These are phyloP conservation scores for Lipomyces yamanashiensis DNA, from an alignment of 805 yeast genomes.

Conservation along the genomic window DNA sequence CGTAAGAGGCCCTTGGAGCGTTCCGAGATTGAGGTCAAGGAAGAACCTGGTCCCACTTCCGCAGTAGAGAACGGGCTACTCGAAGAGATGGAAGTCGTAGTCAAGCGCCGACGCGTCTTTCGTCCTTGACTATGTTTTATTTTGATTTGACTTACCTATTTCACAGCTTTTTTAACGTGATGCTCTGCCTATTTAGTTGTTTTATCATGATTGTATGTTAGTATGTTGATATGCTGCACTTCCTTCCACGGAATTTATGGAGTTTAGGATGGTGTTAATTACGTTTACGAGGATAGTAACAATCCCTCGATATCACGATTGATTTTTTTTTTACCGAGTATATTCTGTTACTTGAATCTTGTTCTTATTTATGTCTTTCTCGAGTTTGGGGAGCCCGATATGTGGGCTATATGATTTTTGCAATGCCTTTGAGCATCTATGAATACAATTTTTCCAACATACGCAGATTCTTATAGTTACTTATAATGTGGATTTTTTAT, in stretches of 20 bases:
- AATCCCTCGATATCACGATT: no score
- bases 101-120: constrained; percentile 19
- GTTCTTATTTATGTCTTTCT: no score
- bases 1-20: background rate
- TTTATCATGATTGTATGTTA: background rate
- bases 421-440: no score
- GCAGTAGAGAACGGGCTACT: constrained; percentile 1
- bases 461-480: no score
- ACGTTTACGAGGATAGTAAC: background rate
- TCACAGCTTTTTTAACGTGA: background rate
- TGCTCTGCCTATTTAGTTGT: background rate
- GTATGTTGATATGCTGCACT: background rate
- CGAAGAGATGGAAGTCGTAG: constrained; percentile 24
- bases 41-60: no score
- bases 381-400: no score
- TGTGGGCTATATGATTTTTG: no score
- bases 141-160: background rate
- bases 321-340: background rate
- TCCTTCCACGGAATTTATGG: background rate
- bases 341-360: no score
- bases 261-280: background rate
- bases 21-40: background rate
- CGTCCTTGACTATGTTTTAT: background rate
- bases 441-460: no score
- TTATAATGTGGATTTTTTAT: no score